Conservation (phyloP, 2,329 filamentous ascomycete species). For the Fusarium goolgardi region DNA sequence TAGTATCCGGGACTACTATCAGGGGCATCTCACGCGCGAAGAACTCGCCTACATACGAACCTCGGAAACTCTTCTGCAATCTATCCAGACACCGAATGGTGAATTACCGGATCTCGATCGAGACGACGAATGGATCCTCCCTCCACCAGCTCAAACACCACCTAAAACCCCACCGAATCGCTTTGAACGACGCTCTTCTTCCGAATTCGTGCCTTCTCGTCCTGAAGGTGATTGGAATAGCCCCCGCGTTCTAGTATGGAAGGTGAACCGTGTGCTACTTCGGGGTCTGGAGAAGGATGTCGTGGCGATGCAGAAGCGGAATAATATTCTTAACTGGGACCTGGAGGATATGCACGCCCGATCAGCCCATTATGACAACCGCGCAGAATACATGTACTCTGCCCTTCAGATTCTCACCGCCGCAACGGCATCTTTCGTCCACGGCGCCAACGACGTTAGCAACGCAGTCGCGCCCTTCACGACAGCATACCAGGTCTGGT, state of each 20-base stretch:
- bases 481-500: slow-evolving; percentile 71
- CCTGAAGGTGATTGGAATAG: slow-evolving; percentile 56
- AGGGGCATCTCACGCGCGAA: slow-evolving; percentile 60
- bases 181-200: slow-evolving; percentile 14
- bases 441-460: slow-evolving; percentile 76
- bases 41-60: slow-evolving; percentile 56
- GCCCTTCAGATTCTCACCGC: slow-evolving; percentile 71
- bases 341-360: slow-evolving; percentile 64
- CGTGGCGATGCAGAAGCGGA: slow-evolving; percentile 59
- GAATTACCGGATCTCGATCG: slow-evolving; percentile 45
- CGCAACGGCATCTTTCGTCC: slow-evolving; percentile 71
- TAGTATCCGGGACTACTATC: slow-evolving; percentile 61
- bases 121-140: slow-evolving; percentile 50
- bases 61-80: slow-evolving; percentile 51
- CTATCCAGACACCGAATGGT: slow-evolving; percentile 48
- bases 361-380: slow-evolving; percentile 71
- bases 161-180: slow-evolving; percentile 26
- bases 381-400: slow-evolving; percentile 70
- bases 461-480: slow-evolving; percentile 73
- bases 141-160: slow-evolving; percentile 46
- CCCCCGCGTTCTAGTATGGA: slow-evolving; percentile 56
- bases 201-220: slow-evolving; percentile 49
- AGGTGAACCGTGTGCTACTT: slow-evolving; percentile 56
- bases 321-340: slow-evolving; percentile 62
- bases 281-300: slow-evolving; percentile 63